A percentile compares a stretch with the other conserved stretches of the same genome.
These are phyloP conservation scores for Eleusine coracana DNA, from an alignment of 176 grass and related monocot species.

Conservation along the genomic window DNA sequence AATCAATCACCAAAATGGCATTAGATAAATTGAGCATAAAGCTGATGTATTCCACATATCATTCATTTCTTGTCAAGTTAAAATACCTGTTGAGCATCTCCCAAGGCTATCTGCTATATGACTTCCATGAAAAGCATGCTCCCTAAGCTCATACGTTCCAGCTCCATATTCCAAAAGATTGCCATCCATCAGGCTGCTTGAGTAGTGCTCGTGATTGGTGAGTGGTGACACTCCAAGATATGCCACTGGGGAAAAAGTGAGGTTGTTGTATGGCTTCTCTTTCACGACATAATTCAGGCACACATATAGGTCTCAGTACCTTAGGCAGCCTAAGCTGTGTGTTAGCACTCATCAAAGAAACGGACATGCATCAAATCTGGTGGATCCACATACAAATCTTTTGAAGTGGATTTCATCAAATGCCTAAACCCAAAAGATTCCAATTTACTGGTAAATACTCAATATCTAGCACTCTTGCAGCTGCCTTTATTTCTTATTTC, in stretches of 20 bases:
- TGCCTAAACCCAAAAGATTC: neutral
- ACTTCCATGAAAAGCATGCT: conserved; percentile 25
- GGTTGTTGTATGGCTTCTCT: conserved; percentile 17
- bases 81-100: no score
- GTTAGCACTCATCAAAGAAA: neutral
- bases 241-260: conserved; percentile 3
- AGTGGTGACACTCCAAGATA: conserved; percentile 10
- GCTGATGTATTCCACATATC: no score
- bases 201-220: conserved; percentile 29
- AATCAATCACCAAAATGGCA: neutral
- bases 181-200: neutral
- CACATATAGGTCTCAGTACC: neutral
- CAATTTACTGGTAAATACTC: neutral
- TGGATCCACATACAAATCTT: neutral
- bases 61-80: conserved; percentile 11
- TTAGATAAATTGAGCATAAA: conserved; percentile 11
- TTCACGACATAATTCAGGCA: neutral
- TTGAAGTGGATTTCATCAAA: neutral
- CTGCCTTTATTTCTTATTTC: conserved; percentile 32
- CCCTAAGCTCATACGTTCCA: conserved; percentile 1
- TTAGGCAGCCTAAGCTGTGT: neutral
- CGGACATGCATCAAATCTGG: neutral
- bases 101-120: neutral
- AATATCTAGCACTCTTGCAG: conserved; percentile 1
- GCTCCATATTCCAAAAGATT: conserved; percentile 19